Evolutionary conservation across 2,329 filamentous ascomycete species (phyloP).

Genomic region (Fusarium falciforme): DNA sequence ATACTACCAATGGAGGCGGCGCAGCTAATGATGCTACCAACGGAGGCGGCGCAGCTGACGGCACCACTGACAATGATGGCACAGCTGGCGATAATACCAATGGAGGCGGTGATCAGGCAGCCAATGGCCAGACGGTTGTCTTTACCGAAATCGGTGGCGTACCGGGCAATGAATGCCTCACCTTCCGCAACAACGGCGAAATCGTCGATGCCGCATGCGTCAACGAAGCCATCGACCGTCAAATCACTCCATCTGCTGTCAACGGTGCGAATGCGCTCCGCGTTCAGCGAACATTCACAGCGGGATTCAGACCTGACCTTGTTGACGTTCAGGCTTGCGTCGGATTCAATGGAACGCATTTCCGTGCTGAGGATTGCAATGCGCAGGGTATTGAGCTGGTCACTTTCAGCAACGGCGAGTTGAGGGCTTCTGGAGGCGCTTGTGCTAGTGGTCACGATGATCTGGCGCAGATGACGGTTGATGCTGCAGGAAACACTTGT

Average conservation of each 20-base stretch:
- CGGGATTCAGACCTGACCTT: slow-evolving; percentile 26
- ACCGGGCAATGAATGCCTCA: slow-evolving; percentile 30
- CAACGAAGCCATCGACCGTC: slow-evolving; percentile 23
- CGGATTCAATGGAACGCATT: slow-evolving; percentile 30
- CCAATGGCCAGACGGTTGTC: slow-evolving; percentile 23
- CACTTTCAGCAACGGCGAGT: slow-evolving; percentile 21
- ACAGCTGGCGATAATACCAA: neutral
- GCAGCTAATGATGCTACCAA: neutral
- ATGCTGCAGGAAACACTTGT: slow-evolving; percentile 5
- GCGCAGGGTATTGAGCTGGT: slow-evolving; percentile 15
- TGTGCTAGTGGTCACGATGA: slow-evolving; percentile 24
- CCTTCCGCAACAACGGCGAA: slow-evolving; percentile 33
- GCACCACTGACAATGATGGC: neutral
- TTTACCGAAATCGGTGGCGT: slow-evolving; percentile 26
- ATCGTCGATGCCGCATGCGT: slow-evolving; percentile 34
- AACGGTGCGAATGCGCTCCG: slow-evolving; percentile 3
- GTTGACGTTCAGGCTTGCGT: slow-evolving; percentile 26
- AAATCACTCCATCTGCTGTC: slow-evolving; percentile 14
- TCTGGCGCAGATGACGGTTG: slow-evolving; percentile 23
- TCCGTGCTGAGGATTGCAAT: slow-evolving; percentile 29
- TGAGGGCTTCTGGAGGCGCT: slow-evolving; percentile 18
- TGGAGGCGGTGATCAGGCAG: neutral
- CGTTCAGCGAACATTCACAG: slow-evolving; percentile 30
- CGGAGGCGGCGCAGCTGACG: neutral
- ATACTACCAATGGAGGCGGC: neutral